Conservation (phyloP, 139 green algal species). For the Chlamydomonas asymmetrica region DNA sequence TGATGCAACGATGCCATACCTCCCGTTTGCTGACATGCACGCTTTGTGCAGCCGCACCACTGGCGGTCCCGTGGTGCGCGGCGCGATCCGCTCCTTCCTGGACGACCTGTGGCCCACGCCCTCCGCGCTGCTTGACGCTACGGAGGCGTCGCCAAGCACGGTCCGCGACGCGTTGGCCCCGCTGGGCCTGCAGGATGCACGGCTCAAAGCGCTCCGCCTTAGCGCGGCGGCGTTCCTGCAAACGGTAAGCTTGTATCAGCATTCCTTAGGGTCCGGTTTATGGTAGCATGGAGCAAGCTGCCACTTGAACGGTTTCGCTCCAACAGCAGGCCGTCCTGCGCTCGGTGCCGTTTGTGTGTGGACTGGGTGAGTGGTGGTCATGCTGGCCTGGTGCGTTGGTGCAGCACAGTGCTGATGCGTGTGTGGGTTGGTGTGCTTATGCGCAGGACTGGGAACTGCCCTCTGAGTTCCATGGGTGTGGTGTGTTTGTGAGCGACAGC, state of each 20-base stretch:
- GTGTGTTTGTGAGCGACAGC: slow-evolving; percentile 57
- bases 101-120: slow-evolving; percentile 33
- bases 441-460: slow-evolving; percentile 37
- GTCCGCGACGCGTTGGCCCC: slow-evolving; percentile 17
- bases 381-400: background rate
- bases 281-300: background rate
- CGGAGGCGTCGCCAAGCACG: background rate
- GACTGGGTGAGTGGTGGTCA: background rate
- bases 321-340: background rate
- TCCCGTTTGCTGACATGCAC: too few species aligned
- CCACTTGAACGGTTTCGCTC: background rate
- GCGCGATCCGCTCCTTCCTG: slow-evolving; percentile 43
- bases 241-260: too few species aligned
- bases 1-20: too few species aligned
- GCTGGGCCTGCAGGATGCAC: slow-evolving; percentile 52
- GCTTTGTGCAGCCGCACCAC: slow-evolving; percentile 50
- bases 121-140: slow-evolving; percentile 34
- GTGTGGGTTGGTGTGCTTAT: slow-evolving; percentile 36
- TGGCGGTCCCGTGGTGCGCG: slow-evolving; percentile 31
- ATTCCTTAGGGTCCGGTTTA: background rate
- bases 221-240: too few species aligned
- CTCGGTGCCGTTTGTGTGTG: background rate
- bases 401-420: background rate
- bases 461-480: slow-evolving; percentile 49
- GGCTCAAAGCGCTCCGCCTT: too few species aligned